Base-by-base conservation (phyloP, 345 rosid genomes). In the Citrus glauca region DNA sequence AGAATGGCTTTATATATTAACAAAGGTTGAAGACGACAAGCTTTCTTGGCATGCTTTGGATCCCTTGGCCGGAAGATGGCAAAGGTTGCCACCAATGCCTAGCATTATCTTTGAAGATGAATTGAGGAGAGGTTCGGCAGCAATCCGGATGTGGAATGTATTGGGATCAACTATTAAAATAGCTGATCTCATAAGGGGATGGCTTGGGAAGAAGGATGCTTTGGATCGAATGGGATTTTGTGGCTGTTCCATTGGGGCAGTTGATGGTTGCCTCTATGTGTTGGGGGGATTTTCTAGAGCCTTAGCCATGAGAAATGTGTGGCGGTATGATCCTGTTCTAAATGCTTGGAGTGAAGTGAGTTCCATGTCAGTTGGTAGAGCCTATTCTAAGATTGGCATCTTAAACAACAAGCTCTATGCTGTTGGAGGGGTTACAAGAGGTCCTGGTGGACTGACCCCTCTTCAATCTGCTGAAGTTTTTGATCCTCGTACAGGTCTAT, bases 381-480 rank as follows among this genome's bases (percentile, higher is more conserved):
- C 99, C 70, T 93, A 91, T 77, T 89, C 90, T 37, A 93, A 95
- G 86, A 91, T 96, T 0, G 91, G 95, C 19, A 86, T 89, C 33
- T 83, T 95, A 83, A 85, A 93, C 74, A 82, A 92, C 75, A 95
- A 87, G 79, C 90, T 95, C 2, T 93, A 93, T 66, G 97, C 88
- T 74, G 97, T 93, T 57, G 98, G 98, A 79, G 99, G 99, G 17
- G 97, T 95, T 80, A 90, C 86, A 69, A 76, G 87, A 61, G 89
- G 87, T 38, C 88, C 81, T 1, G 94, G 89, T 65, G 96, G 94
- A 66, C 85, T 93, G 64, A 84, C 84, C 77, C 98, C 98, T 7
- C 93, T 93, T 78, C 97, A 90, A 35, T 86, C 99, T 24, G 99
- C 98, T 30, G 99, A 95, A 85, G 98, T 90, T 53, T 95, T 87